Evolutionary conservation across 2,329 filamentous ascomycete genomes (phyloP), one percentile per base, ranked within the genome.

Genomic region (Colletotrichum sp.): DNA sequence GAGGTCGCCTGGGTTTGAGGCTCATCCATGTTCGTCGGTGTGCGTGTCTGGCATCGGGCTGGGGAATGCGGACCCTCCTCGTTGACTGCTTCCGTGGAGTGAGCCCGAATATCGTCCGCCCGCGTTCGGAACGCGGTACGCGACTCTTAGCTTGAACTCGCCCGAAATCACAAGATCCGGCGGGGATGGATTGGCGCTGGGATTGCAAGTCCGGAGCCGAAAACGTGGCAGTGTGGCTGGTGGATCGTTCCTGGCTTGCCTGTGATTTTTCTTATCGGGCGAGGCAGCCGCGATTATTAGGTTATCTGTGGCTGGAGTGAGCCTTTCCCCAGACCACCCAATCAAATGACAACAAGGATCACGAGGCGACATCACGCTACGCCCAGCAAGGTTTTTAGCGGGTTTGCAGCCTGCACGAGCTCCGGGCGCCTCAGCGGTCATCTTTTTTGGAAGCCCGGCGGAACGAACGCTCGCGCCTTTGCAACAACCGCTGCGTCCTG

Each of bases 21-120:
- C n/a, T 79, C 78, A 75, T 78, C 78, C 81, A 84, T 84, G 12
- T 21, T 52, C 43, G 59, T 75, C 69, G n/a, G 69, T 43, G 28
- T 65, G 16, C 26, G 55, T 24, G n/a, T 30, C 21, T 28, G 43
- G 43, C 30, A 75, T 69, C 48, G 56, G 58, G 52, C 48, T 36
- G 56, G 24, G 18, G n/a, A 59, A 48, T 26, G 34, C n/a, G 32
- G 43, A 21, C 43, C 32, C 52, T 62, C 3, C 36, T 48, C 14
- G 26, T 32, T 32, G 61, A 36, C 21, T 68, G 43, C 63, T 24
- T 21, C 56, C 72, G 38, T 36, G 59, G 43, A n/a, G 24, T 36
- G 38, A 18, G n/a, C 28, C 58, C 56, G 70, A 34, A 43, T 62
- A 32, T 58, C 38, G 38, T 18, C 43, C 65, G 48, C 30, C 66